These are phyloP conservation scores for Salix brachista DNA, from an alignment of 345 rosid species.

Conservation along the genomic window DNA sequence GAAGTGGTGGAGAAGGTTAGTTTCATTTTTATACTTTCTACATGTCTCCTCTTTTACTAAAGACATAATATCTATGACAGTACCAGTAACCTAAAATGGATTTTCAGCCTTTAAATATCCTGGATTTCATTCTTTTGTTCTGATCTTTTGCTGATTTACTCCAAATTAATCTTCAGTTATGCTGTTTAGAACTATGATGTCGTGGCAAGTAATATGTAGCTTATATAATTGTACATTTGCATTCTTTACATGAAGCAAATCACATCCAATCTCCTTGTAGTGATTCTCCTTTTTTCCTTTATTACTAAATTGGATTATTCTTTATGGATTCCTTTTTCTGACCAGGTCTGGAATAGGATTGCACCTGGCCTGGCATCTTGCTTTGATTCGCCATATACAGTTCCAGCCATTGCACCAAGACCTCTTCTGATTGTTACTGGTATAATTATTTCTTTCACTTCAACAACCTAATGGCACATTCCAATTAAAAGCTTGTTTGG, in stretches of 20 bases:
- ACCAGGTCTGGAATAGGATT: conserved; percentile 86
- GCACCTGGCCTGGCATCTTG: conserved; percentile 80
- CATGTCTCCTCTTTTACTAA: background rate
- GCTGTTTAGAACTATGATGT: conserved; percentile 2
- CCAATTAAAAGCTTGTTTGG: background rate
- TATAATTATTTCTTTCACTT: conserved; percentile 16
- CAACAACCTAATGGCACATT: background rate
- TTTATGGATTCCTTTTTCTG: conserved; percentile 11
- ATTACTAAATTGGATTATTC: background rate
- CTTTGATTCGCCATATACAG: conserved; percentile 67
- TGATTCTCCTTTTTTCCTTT: background rate
- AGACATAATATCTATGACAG: background rate
- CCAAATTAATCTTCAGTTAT: background rate
- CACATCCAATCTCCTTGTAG: background rate
- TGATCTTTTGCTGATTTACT: background rate
- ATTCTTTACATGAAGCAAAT: background rate
- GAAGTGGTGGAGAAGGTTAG: conserved; percentile 78
- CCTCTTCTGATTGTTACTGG: conserved; percentile 71
- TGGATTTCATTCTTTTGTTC: background rate
- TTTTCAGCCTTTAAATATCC: background rate
- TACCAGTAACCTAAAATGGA: background rate
- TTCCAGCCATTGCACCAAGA: conserved; percentile 66
- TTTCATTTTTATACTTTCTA: background rate
- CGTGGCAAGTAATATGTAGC: background rate
- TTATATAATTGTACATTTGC: background rate